Conservation (phyloP, 1,284 basidiomycete species). For the Trametes polyzona region DNA sequence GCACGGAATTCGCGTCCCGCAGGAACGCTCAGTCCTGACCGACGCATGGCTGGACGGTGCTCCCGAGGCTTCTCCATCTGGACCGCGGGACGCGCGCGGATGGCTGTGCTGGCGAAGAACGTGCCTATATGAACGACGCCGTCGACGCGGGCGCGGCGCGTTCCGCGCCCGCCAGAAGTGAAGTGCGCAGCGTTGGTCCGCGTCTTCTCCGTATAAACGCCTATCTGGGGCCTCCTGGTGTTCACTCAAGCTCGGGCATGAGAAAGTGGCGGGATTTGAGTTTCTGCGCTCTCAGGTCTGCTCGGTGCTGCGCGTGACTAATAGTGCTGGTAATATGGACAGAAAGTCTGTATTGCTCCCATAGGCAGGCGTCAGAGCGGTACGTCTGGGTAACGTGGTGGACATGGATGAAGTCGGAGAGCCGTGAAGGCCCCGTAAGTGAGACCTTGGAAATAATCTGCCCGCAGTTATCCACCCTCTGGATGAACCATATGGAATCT, state of each 20-base stretch:
- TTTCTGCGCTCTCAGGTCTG: no score
- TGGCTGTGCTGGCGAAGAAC: slow-evolving; percentile 15
- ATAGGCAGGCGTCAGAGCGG: no score
- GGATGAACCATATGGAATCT: no score
- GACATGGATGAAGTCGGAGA: no score
- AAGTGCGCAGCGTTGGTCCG: background rate
- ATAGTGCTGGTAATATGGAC: no score
- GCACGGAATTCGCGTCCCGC: slow-evolving; percentile 9
- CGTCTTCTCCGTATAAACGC: slow-evolving; percentile 11
- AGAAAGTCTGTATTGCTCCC: no score
- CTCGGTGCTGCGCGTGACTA: no score
- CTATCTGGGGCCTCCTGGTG: background rate
- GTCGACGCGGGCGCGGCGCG: background rate
- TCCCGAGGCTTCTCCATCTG: slow-evolving; percentile 15
- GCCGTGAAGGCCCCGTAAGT: no score
- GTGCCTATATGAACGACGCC: slow-evolving; percentile 3
- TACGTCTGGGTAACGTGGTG: no score
- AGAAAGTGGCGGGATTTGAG: background rate
- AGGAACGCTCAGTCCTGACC: background rate
- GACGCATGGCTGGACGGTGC: background rate
- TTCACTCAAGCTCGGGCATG: background rate
- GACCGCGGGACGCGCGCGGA: background rate
- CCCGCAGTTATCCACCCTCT: no score
- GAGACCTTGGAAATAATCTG: no score
- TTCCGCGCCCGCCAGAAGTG: background rate